A percentile compares a stretch with the other conserved stretches of the same genome.
These are phyloP conservation scores for Paracorniculantispora psalliotae DNA, from an alignment of 2,329 filamentous ascomycete genomes.

Conservation along the genomic window DNA sequence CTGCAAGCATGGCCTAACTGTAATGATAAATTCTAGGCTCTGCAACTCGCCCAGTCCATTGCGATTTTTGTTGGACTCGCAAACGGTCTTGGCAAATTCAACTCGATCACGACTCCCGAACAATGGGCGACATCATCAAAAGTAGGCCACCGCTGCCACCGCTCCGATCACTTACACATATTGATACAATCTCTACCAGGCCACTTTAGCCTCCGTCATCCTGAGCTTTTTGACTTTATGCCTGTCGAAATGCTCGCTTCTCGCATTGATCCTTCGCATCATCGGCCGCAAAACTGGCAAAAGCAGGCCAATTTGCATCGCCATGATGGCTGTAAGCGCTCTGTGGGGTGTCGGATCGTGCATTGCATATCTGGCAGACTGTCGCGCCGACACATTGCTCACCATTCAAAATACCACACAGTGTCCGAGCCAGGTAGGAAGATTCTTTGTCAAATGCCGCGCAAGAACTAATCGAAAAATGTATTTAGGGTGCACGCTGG, in stretches of 20 bases:
- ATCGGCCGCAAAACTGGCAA: slow-evolving; percentile 15
- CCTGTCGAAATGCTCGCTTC: slow-evolving; percentile 18
- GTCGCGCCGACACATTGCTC: slow-evolving; percentile 6
- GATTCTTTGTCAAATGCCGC: too few species aligned
- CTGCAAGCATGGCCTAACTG: background rate
- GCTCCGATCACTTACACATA: background rate
- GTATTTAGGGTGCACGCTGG: slow-evolving; percentile 13
- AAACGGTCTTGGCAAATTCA: slow-evolving; percentile 16
- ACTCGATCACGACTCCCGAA: slow-evolving; percentile 10
- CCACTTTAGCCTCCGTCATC: slow-evolving; percentile 11
- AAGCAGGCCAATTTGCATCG: slow-evolving; percentile 14
- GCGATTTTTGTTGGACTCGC: slow-evolving; percentile 14
- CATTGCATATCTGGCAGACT: slow-evolving; percentile 4
- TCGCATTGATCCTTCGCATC: slow-evolving; percentile 17
- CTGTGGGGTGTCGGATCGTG: slow-evolving; percentile 15
- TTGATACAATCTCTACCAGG: background rate
- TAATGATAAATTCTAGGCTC: background rate
- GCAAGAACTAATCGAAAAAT: background rate
- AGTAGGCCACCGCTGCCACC: background rate
- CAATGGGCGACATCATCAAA: slow-evolving; percentile 12
- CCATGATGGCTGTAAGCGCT: slow-evolving; percentile 11
- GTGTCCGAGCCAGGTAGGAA: slow-evolving; percentile 15
- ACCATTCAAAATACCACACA: background rate
- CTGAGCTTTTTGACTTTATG: slow-evolving; percentile 12
- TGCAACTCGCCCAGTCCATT: slow-evolving; percentile 15